Base-by-base conservation (phyloP, 2,329 filamentous ascomycete genomes). In the Stenocarpella maydis region DNA sequence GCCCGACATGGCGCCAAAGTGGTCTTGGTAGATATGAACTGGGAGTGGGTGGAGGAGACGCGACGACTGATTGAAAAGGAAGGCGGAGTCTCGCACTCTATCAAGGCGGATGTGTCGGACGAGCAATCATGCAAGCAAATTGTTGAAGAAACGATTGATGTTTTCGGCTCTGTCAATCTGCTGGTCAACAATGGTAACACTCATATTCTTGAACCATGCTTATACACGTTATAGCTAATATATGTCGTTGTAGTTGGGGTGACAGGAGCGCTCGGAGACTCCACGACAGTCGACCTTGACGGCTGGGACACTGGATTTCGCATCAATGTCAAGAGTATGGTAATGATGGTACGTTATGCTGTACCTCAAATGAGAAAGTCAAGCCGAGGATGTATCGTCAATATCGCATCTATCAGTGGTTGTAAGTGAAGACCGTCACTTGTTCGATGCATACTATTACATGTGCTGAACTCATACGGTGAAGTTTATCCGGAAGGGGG, bases 251-350 rank as follows among this genome's bases (percentile, higher is more conserved):
- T n/a, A 75, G 78, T 81, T 10, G 78, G 79, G 14, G 75, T 80
- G 3, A 75, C 73, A 6, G 78, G 78, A n/a, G 76, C 76, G 1
- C 73, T 74, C 65, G 78, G 78, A 14, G 72, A 76, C 63, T 77
- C 77, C 1, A 76, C 74, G 2, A 68, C 67, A 0, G 43, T 80
- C 9, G 73, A 79, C 54, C 58, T 80, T 7, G 71, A 69, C 1
- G 75, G 73, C 1, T 80, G 77, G 76, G 75, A 77, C 21, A 66
- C 74, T 8, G 78, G 77, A 53, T 73, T 80, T 14, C 69, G 73
- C 12, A 76, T 78, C 71, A 80, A 80, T 58, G 76, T 80, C 17
- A 78, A 76, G 0, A 79, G 77, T 54, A 80, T 81, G 78, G 75
- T 80, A 0, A 65, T 78, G 10, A 81, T 80, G 78, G 66, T 65